Base-by-base conservation (phyloP, 2,329 filamentous ascomycete genomes). In the Colletotrichum sp. region DNA sequence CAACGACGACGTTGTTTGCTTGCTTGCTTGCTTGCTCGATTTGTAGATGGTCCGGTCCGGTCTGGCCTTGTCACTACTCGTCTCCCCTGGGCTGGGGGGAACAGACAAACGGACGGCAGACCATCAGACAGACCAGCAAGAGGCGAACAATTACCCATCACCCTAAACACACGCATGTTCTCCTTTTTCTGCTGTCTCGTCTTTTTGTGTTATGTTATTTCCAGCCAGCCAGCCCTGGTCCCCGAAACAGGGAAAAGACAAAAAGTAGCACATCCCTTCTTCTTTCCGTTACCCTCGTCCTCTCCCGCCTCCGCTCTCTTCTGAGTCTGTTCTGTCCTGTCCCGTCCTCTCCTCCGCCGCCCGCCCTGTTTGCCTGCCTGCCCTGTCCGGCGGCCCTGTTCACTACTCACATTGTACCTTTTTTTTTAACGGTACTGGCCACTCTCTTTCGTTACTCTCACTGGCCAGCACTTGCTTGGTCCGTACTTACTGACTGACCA, bases 221-320 rank as follows among this genome's bases (percentile, higher is more conserved):
- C 32, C 61, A 70, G 28, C 56, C 61, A 70, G 28, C 56, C n/a
- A 61, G 56, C 67, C 67, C 36, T 34, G 67, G 36, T 52, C 67
- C n/a, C 67, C 36, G 67, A 70, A 69, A 73, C 64, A 64, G 30
- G 62, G 39, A 62, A 64, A 62, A 73, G 70, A 55, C 56, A 73
- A 73, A 73, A 56, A 56, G 65, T 36, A 72, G 62, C 62, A 67
- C 69, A 58, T 61, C 64, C 70, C 70, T 67, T 72, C 70, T 62
- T 66, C 43, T 71, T 71, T 43, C 60, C 69, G 69, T 58, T 58
- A 66, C 43, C 18, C 67, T 70, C 67, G 67, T 18, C 60, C 30
- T 71, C 61, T 58, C 48, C 61, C 67, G 36, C 43, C 61, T 66
- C 69, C 48, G 69, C 60, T 65, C 32, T 66, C 32, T 66, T 27